Percentiles rank a stretch among this genome's conserved stretches.
Conservation (phyloP, 2,329 filamentous ascomycete genomes). For the Metarhizium humberi region DNA sequence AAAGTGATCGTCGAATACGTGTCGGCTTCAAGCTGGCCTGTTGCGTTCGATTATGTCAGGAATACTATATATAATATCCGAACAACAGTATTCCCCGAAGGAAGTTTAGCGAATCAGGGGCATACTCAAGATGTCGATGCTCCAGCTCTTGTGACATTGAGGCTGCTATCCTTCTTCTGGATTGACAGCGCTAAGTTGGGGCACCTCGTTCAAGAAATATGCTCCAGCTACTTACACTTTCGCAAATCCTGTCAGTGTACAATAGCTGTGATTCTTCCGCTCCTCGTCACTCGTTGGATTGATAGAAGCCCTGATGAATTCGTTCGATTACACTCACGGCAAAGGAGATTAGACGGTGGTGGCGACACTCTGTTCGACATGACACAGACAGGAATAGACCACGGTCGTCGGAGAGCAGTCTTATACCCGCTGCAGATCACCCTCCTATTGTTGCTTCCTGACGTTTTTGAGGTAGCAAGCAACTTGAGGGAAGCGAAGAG, state of each 20-base stretch:
- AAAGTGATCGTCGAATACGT: slow-evolving; percentile 53
- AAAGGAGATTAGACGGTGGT: slow-evolving; percentile 53
- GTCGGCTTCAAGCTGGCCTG: slow-evolving; percentile 54
- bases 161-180: slow-evolving; percentile 55
- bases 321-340: slow-evolving; percentile 50
- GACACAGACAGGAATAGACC: slow-evolving; percentile 52
- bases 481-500: slow-evolving; percentile 56
- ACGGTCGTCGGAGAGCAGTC: slow-evolving; percentile 41
- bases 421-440: slow-evolving; percentile 55
- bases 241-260: slow-evolving; percentile 55
- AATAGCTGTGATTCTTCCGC: slow-evolving; percentile 51
- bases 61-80: slow-evolving; percentile 42
- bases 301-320: slow-evolving; percentile 57
- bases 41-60: slow-evolving; percentile 50
- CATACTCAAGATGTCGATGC: slow-evolving; percentile 40
- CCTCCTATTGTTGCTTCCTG: slow-evolving; percentile 54
- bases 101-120: slow-evolving; percentile 23
- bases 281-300: slow-evolving; percentile 57
- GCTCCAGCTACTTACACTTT: slow-evolving; percentile 58
- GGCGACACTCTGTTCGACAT: slow-evolving; percentile 63
- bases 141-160: slow-evolving; percentile 42
- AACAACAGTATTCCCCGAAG: slow-evolving; percentile 30
- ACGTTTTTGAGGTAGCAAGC: slow-evolving; percentile 61
- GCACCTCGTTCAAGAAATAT: slow-evolving; percentile 54
- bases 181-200: slow-evolving; percentile 54